A percentile compares a stretch with the other conserved stretches of the same genome.
phyloP scores from a whole-genome alignment of 2,329 filamentous ascomycete species.

The Phaeosphaeriaceae sp. region DNA sequence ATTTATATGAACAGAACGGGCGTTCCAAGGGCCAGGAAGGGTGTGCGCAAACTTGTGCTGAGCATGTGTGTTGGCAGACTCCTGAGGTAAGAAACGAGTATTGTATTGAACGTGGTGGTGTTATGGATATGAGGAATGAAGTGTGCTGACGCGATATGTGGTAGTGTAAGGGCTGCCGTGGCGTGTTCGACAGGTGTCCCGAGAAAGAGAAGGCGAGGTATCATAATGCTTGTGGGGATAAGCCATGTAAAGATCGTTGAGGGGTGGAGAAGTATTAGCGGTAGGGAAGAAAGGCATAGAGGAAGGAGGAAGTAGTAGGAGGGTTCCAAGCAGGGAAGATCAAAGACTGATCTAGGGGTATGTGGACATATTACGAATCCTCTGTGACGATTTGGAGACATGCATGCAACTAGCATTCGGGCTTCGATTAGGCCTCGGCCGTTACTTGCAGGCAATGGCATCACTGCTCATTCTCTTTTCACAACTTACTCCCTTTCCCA shows the following conservation, averaged over 20 bases:
- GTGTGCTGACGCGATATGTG: neutral
- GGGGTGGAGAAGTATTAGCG: too few relatives aligned
- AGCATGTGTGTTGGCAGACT: constrained; percentile 20
- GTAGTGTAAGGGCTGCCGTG: constrained; percentile 1
- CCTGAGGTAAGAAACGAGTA: constrained; percentile 8
- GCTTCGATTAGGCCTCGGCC: too few relatives aligned
- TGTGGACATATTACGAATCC: too few relatives aligned
- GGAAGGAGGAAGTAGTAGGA: neutral
- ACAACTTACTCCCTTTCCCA: constrained; percentile 13
- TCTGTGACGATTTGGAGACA: too few relatives aligned
- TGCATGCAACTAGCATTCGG: too few relatives aligned
- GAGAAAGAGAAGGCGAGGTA: constrained; percentile 8
- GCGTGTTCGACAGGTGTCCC: constrained; percentile 6
- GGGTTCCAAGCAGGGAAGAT: too few relatives aligned
- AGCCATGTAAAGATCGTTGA: neutral
- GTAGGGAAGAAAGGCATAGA: too few relatives aligned
- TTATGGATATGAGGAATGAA: too few relatives aligned
- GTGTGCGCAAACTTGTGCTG: constrained; percentile 18
- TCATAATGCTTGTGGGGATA: neutral
- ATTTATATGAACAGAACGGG: too few relatives aligned
- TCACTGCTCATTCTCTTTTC: neutral
- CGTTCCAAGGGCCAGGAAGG: constrained; percentile 13
- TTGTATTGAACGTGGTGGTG: neutral
- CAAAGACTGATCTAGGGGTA: too few relatives aligned
- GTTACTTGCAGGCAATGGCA: neutral